Evolutionary conservation across 305 asterid genomes (phyloP).

Genomic region (Rubia peregrina): DNA sequence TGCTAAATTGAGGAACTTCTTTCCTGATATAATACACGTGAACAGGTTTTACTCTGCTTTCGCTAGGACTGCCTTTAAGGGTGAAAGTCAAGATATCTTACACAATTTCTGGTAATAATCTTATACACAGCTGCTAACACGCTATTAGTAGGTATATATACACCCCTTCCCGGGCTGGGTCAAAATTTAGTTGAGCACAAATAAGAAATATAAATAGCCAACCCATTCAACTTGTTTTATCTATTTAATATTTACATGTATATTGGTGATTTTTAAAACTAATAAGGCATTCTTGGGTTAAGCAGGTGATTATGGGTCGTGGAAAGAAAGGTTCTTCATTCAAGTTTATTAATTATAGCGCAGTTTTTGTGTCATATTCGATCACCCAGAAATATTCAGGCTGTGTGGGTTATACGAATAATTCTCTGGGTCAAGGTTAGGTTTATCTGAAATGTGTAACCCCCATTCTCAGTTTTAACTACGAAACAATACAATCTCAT

Average conservation of each 20-base stretch:
- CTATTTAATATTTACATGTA: background rate
- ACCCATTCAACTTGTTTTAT: background rate
- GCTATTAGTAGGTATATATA: background rate
- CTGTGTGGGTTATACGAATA: background rate
- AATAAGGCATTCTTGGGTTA: background rate
- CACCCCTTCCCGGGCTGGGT: background rate
- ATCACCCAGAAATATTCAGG: background rate
- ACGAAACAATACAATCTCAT: no score
- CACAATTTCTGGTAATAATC: slow-evolving; percentile 75
- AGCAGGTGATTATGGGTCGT: background rate
- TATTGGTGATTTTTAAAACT: background rate
- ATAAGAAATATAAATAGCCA: background rate
- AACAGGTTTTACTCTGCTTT: slow-evolving; percentile 90
- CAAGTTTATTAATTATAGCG: background rate
- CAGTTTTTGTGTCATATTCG: background rate
- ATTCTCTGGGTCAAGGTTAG: no score
- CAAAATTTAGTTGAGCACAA: background rate
- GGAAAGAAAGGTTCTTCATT: background rate
- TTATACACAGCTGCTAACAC: background rate
- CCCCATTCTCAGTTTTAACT: no score
- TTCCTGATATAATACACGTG: slow-evolving; percentile 27
- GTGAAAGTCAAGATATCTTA: slow-evolving; percentile 90
- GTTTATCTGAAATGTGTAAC: no score
- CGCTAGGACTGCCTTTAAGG: slow-evolving; percentile 94
- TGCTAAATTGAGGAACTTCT: slow-evolving; percentile 24